A percentile compares a stretch with the other conserved stretches of the same genome.
phyloP scores from a whole-genome alignment of 495 filamentous ascomycete genomes.

The Trichoderma orchidacearum region DNA sequence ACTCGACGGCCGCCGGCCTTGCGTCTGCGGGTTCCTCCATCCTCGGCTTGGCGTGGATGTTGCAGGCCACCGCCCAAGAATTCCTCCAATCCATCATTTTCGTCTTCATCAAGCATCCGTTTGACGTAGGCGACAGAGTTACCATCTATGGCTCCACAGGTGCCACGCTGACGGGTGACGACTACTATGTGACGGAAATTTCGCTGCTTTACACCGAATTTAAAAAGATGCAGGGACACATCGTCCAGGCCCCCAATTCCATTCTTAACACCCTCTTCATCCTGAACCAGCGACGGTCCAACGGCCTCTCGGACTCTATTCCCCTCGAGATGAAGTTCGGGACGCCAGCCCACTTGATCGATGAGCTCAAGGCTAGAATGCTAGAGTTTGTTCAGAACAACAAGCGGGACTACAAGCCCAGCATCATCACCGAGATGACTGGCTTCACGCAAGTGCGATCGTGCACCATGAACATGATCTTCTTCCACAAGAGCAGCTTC shows the following conservation, averaged over 20 bases:
- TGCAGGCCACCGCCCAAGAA: slow-evolving; percentile 85
- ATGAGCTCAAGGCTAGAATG: slow-evolving; percentile 68
- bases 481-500: slow-evolving; percentile 88
- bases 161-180: slow-evolving; percentile 60
- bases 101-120: slow-evolving; percentile 96
- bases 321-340: slow-evolving; percentile 80
- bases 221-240: slow-evolving; percentile 94
- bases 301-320: slow-evolving; percentile 77
- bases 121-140: slow-evolving; percentile 91
- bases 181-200: slow-evolving; percentile 93
- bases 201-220: slow-evolving; percentile 94
- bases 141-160: slow-evolving; percentile 87
- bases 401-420: slow-evolving; percentile 82
- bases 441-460: slow-evolving; percentile 42
- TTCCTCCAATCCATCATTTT: slow-evolving; percentile 86
- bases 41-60: slow-evolving; percentile 81
- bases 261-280: slow-evolving; percentile 89
- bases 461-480: slow-evolving; percentile 85
- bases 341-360: slow-evolving; percentile 75
- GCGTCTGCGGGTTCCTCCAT: slow-evolving; percentile 78
- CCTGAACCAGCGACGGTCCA: slow-evolving; percentile 83
- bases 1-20: slow-evolving; percentile 69
- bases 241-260: slow-evolving; percentile 92
- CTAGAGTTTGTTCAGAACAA: slow-evolving; percentile 73
- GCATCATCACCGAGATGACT: slow-evolving; percentile 80